Conservation (phyloP, 1,139 yeast genomes). For the Debaryomyces robertsiae region DNA sequence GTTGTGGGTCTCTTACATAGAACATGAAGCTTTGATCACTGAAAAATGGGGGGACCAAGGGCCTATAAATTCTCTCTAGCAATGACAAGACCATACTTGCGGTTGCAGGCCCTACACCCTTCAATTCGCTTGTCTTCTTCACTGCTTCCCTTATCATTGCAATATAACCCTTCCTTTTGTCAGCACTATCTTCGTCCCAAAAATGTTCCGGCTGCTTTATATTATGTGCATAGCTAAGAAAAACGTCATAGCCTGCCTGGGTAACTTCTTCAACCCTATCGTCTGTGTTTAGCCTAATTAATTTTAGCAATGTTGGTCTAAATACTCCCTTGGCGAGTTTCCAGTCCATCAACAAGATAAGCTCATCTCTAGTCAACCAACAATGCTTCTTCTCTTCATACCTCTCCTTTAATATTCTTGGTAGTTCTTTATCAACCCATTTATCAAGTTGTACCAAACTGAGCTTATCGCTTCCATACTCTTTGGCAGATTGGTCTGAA, state of each 20-base stretch:
- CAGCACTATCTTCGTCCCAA: slow-evolving; percentile 14
- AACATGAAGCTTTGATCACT: slow-evolving; percentile 50
- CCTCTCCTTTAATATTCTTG: slow-evolving; percentile 24
- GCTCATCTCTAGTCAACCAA: slow-evolving; percentile 41
- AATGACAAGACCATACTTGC: slow-evolving; percentile 47
- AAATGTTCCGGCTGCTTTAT: slow-evolving; percentile 10
- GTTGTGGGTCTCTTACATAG: slow-evolving; percentile 32
- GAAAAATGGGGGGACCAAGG: slow-evolving; percentile 47
- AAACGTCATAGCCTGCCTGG: slow-evolving; percentile 27
- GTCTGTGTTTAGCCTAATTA: slow-evolving; percentile 38
- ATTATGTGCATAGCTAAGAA: slow-evolving; percentile 23
- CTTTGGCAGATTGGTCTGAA: slow-evolving; percentile 20
- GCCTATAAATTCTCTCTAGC: slow-evolving; percentile 21
- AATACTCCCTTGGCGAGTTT: slow-evolving; percentile 52
- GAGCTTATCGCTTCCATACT: slow-evolving; percentile 24
- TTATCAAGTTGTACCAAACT: slow-evolving; percentile 36
- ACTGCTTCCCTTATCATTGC: slow-evolving; percentile 26
- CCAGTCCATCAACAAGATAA: slow-evolving; percentile 50
- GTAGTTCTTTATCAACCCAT: slow-evolving; percentile 37
- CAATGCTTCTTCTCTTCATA: slow-evolving; percentile 20
- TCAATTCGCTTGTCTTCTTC: slow-evolving; percentile 34
- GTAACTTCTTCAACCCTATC: slow-evolving; percentile 32
- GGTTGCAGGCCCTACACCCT: slow-evolving; percentile 57
- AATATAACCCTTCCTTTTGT: slow-evolving; percentile 18
- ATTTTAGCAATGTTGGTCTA: slow-evolving; percentile 46